Conservation (phyloP, 176 grass and related monocot species). For the Musa troglodytarum region DNA sequence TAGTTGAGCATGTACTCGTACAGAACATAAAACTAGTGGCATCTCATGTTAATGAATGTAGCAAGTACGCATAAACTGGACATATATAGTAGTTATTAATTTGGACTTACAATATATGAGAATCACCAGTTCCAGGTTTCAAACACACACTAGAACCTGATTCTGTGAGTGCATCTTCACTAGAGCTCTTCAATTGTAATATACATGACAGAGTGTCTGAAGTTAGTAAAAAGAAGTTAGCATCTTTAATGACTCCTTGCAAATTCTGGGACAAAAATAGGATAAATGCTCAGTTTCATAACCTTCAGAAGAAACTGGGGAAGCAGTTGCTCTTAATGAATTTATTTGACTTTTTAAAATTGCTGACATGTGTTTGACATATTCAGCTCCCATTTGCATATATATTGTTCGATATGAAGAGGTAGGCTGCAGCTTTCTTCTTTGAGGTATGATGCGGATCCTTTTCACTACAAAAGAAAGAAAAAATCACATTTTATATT, state of each 20-base stretch:
- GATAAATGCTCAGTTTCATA: not conserved
- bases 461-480: slow-evolving; percentile 56
- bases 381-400: slow-evolving; percentile 70
- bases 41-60: not conserved
- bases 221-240: slow-evolving; percentile 1
- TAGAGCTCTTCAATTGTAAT: slow-evolving; percentile 65
- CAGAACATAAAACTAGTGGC: not conserved
- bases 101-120: slow-evolving; percentile 82
- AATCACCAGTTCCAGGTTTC: slow-evolving; percentile 79
- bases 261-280: not conserved
- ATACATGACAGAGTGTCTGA: slow-evolving; percentile 65
- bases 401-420: slow-evolving; percentile 69
- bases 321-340: slow-evolving; percentile 18
- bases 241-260: not conserved
- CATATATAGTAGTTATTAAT: not conserved
- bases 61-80: not conserved
- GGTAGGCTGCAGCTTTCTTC: slow-evolving; percentile 49
- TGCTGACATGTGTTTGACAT: slow-evolving; percentile 73
- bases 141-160: slow-evolving; percentile 54
- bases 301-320: slow-evolving; percentile 18
- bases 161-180: slow-evolving; percentile 39
- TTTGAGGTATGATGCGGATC: slow-evolving; percentile 56
- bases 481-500: not conserved
- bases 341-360: slow-evolving; percentile 66
- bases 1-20: slow-evolving; percentile 1